Conservation (phyloP, 257 asterid species). For the Rauvolfia tetraphylla region DNA sequence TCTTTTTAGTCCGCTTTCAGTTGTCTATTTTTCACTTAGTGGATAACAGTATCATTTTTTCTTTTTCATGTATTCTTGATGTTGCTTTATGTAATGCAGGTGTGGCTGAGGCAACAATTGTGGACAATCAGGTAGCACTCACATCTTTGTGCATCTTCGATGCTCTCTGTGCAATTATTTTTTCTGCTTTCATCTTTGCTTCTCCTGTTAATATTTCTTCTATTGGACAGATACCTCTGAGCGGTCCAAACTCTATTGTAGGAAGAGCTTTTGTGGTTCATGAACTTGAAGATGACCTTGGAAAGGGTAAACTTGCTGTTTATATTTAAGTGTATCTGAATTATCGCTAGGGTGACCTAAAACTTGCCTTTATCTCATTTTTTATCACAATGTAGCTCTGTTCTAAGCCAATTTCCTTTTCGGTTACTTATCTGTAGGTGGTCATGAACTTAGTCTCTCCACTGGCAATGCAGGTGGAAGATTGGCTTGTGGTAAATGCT, state of each 20-base stretch:
- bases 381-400: constrained; percentile 1
- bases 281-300: constrained; percentile 92
- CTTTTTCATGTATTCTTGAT: constrained; percentile 10
- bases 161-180: not conserved
- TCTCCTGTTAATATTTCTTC: constrained; percentile 1
- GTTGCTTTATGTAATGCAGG: constrained; percentile 44
- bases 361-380: not conserved
- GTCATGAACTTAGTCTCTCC: constrained; percentile 88
- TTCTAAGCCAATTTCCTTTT: not conserved
- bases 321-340: not conserved
- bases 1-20: not conserved
- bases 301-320: constrained; percentile 64
- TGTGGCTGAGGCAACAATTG: constrained; percentile 84
- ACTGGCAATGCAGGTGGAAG: constrained; percentile 99
- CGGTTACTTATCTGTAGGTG: constrained; percentile 44
- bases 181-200: not conserved
- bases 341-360: not conserved
- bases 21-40: constrained; percentile 1
- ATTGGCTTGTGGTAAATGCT: constrained; percentile 78
- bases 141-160: constrained; percentile 10
- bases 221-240: constrained; percentile 65
- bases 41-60: not conserved
- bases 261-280: constrained; percentile 98
- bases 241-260: constrained; percentile 78
- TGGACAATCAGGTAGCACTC: constrained; percentile 63